Evolutionary conservation across 768 basidiomycete genomes (phyloP), one percentile per base, ranked within the genome.

Genomic region (Candolleomyces efflorescens): DNA sequence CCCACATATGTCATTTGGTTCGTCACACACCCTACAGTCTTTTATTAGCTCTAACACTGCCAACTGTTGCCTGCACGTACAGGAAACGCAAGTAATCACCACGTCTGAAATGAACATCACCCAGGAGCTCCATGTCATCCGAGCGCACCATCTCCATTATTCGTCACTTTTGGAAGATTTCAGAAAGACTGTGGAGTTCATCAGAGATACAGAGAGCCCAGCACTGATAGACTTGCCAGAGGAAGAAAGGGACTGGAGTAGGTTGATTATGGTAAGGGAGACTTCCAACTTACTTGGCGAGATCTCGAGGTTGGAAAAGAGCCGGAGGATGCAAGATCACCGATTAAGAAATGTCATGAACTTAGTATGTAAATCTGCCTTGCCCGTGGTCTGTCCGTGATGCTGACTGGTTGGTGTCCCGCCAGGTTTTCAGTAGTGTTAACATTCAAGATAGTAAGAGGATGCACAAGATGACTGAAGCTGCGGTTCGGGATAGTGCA

Each of bases 121-220:
- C 1, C 75, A 72, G n/a, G 74, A 81, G 50, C 69, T 83, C 32
- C 79, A 83, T 60, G 69, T 80, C 57, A 69, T 83, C 56, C 80
- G 80, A 41, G 82, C 82, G 0, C 80, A 82, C 62, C 73, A 80
- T 9, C 69, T 83, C 15, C 78, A 82, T 60, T 80, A 82, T 59
- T 73, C 72, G 3, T 72, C 74, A 5, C 73, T 83, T 24, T 71
- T 83, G 6, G 71, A 76, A 2, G 75, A 82, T 58, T 81, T 83
- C 54, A 64, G 65, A 17, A 77, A 79, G 59, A 74, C 78, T 1
- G 75, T 83, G 5, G 24, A 62, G 1, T 84, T 84, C 50, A 68
- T 83, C 18, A 62, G 66, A 24, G 66, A 72, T 15, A 78, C 77
- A 0, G 56, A 52, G 6, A 79, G 82, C 59, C 80, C 77, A 2